phyloP scores from a whole-genome alignment of 1,284 basidiomycete species.

The Cryptococcus sp. region DNA sequence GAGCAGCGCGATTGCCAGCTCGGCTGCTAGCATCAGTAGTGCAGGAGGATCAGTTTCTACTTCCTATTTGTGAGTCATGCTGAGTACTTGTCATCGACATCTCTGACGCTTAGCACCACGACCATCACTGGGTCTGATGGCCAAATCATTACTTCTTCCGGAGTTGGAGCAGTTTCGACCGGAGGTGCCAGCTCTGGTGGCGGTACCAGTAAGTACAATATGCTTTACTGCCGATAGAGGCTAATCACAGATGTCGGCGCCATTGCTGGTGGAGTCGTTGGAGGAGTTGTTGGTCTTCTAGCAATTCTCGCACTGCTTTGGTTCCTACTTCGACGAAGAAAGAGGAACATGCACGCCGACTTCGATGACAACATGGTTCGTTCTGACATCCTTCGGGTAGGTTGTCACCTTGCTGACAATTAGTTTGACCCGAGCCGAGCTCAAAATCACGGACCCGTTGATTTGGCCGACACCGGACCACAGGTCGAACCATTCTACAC shows the following conservation, averaged over 20 bases:
- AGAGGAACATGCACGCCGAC: slow-evolving; percentile 38
- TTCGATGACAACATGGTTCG: slow-evolving; percentile 49
- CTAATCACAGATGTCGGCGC: slow-evolving; percentile 33
- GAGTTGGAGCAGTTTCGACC: slow-evolving; percentile 7
- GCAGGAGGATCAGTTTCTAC: slow-evolving; percentile 10
- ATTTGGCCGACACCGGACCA: slow-evolving; percentile 34
- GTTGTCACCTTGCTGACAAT: neutral
- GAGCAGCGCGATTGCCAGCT: slow-evolving; percentile 3
- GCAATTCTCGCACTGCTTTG: slow-evolving; percentile 30
- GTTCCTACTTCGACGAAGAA: slow-evolving; percentile 39
- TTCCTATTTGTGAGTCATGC: slow-evolving; percentile 12
- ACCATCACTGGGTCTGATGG: slow-evolving; percentile 25
- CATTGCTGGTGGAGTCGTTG: slow-evolving; percentile 46
- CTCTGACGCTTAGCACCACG: slow-evolving; percentile 13
- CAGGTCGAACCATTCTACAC: slow-evolving; percentile 42
- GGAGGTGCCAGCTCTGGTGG: slow-evolving; percentile 4
- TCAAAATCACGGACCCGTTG: slow-evolving; percentile 24
- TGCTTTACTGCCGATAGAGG: neutral
- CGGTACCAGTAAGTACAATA: slow-evolving; percentile 15
- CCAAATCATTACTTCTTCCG: slow-evolving; percentile 6
- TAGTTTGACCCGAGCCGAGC: slow-evolving; percentile 41
- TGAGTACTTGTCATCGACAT: neutral
- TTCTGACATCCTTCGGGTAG: neutral
- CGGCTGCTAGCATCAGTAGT: slow-evolving; percentile 5
- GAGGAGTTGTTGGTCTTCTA: slow-evolving; percentile 42